Base-by-base conservation (phyloP, 768 basidiomycete species). In the Suillus subluteus region DNA sequence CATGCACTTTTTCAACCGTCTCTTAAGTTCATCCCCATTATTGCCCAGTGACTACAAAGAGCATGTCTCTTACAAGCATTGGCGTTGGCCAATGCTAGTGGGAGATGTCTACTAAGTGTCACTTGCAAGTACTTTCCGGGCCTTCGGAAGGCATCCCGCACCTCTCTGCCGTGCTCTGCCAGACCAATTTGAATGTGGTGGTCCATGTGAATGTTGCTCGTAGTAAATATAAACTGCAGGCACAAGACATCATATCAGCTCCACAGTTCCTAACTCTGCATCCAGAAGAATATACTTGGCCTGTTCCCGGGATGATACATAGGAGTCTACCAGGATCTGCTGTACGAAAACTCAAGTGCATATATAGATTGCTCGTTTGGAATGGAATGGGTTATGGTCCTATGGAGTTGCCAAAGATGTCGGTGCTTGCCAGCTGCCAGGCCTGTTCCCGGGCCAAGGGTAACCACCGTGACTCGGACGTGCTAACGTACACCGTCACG, bases 171-270 rank as follows among this genome's bases (percentile, higher is more conserved):
- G 98, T 80, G 9, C 98, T 79, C 66, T 0, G 89, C 83, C 44
- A 96, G 75, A 8, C 96, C 96, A 46, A 55, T 16, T 18, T 21
- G 54, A 18, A 91, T 84, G 73, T 98, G 96, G 76, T 98, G 96
- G 73, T 98, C 96, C 1, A 86, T 96, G 73, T 98, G 97, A 70
- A 91, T 85, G 74, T 99, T 96, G 68, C 92, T 95, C 67, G 97
- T 82, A 46, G 44, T 44, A 76, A 90, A 98, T 48, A 99, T 84
- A 74, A 91, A 88, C 72, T 86, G 90, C 16, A 96, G 76, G 62
- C 91, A n/a, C 88, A 96, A 79, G 13, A 89, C 81, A 18, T 86
- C 86, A 86, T 4, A 64, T 82, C 82, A 12, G 73, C 68, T 2
- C 94, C 95, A 73, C 89, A 96, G 55, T 89, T 85, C 3, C 96